These are phyloP conservation scores for Globisporangium iwayamae DNA, from an alignment of 352 stramenopile genomes.

Conservation along the genomic window DNA sequence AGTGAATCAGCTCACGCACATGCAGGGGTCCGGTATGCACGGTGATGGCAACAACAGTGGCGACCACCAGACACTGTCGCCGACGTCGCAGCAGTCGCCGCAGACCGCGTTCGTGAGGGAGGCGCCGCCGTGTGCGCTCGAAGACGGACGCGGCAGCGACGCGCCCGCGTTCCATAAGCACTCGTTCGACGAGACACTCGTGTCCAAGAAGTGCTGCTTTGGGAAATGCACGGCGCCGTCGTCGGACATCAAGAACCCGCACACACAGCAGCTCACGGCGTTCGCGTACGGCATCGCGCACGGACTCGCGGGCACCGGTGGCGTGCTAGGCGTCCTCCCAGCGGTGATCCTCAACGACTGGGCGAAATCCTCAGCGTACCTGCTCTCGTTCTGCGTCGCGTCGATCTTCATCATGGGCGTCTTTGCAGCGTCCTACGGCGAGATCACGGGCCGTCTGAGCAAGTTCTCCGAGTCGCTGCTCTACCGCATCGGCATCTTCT, in stretches of 20 bases:
- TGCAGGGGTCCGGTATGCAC: not conserved
- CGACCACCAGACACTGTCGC: not conserved
- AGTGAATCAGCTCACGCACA: not conserved
- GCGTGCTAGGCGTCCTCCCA: conserved; percentile 71
- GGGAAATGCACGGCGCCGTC: conserved; percentile 31
- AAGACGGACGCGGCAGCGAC: conserved; percentile 5
- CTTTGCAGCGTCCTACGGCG: conserved; percentile 78
- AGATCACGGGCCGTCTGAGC: conserved; percentile 41
- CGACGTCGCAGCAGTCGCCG: conserved; percentile 9
- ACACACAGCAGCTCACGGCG: conserved; percentile 48
- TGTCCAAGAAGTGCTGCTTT: conserved; percentile 40
- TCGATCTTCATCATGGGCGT: conserved; percentile 85
- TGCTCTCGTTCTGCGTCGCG: conserved; percentile 78
- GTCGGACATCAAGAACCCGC: conserved; percentile 43
- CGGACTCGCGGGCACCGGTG: conserved; percentile 35
- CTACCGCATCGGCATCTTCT: conserved; percentile 57
- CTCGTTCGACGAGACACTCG: conserved; percentile 31
- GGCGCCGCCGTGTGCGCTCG: not conserved
- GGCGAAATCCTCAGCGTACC: conserved; percentile 61
- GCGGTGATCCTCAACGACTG: conserved; percentile 71
- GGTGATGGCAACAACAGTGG: not conserved
- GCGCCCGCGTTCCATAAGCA: conserved; percentile 15
- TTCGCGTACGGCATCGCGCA: conserved; percentile 33
- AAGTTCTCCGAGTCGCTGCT: conserved; percentile 33
- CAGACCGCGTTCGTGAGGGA: not conserved